Percentiles rank a stretch among this genome's conserved stretches.
phyloP scores from a whole-genome alignment of 352 stramenopile genomes.

The Blastocystis sp. region DNA sequence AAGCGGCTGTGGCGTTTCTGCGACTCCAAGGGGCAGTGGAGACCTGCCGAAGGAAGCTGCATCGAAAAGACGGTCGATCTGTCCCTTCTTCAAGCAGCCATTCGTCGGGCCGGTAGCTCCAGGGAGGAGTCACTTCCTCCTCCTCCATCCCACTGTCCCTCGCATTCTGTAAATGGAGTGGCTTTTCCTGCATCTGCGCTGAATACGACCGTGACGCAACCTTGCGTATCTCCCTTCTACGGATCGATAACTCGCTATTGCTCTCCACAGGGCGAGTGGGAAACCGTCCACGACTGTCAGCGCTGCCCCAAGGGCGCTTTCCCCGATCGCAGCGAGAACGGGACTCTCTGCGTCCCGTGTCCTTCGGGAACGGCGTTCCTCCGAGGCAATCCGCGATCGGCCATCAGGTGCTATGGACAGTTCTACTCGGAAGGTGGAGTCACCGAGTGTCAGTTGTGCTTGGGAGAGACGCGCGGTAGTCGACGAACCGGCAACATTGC shows the following conservation, averaged over 20 bases:
- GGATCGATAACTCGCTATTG: background rate
- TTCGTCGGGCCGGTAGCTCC: background rate
- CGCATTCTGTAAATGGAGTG: background rate
- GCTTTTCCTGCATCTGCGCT: background rate
- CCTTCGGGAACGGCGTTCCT: constrained; percentile 25
- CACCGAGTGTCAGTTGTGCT: constrained; percentile 2
- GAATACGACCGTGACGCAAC: background rate
- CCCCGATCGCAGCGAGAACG: background rate
- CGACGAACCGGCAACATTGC: constrained; percentile 20
- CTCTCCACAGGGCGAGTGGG: background rate
- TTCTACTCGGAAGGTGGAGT: constrained; percentile 29
- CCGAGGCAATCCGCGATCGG: background rate
- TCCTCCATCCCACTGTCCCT: background rate
- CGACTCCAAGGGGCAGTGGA: background rate
- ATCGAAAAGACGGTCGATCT: background rate
- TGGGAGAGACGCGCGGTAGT: constrained; percentile 11
- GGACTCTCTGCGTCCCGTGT: background rate
- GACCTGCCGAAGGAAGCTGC: background rate
- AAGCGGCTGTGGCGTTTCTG: background rate
- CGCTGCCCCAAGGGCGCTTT: background rate
- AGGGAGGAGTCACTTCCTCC: background rate
- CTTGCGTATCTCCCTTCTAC: background rate
- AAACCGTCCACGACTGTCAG: background rate
- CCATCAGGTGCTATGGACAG: constrained; percentile 26
- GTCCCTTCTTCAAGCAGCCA: background rate